Evolutionary conservation across 768 basidiomycete genomes (phyloP).

Genomic region (Xerocomellus amylosporus): DNA sequence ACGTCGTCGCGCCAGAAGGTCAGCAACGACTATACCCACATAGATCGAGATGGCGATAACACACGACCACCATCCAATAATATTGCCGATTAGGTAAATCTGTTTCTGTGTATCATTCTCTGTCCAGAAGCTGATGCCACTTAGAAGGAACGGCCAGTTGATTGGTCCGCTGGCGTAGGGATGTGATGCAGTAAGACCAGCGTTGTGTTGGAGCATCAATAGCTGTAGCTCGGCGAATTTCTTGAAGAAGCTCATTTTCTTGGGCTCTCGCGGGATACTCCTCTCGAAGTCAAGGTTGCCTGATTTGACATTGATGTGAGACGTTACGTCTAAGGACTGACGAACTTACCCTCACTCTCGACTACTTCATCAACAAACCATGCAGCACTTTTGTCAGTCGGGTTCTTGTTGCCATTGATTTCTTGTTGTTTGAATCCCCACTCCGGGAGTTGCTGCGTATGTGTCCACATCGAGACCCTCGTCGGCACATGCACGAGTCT

Average conservation of each 20-base stretch:
- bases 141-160: constrained; percentile 97
- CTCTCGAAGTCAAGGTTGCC: constrained; percentile 49
- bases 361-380: constrained; percentile 91
- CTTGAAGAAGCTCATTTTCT: constrained; percentile 85
- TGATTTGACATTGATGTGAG: constrained; percentile 38
- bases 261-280: constrained; percentile 62
- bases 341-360: constrained; percentile 59
- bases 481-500: constrained; percentile 86
- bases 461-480: constrained; percentile 93
- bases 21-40: constrained; percentile 86
- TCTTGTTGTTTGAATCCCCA: constrained; percentile 99
- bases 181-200: constrained; percentile 96
- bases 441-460: constrained; percentile 78
- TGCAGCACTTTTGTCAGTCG: constrained; percentile 72
- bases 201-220: constrained; percentile 97
- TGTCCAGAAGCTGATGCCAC: constrained; percentile 99
- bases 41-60: constrained; percentile 83
- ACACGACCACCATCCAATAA: constrained; percentile 94
- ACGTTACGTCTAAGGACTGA: neutral
- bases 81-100: constrained; percentile 94
- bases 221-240: constrained; percentile 94
- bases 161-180: constrained; percentile 95
- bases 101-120: constrained; percentile 80
- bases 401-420: constrained; percentile 95
- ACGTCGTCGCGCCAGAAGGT: constrained; percentile 83